Evolutionary conservation across 768 basidiomycete genomes (phyloP), one percentile per base, ranked within the genome.

Genomic region (Boletus rufocinnamomeus): DNA sequence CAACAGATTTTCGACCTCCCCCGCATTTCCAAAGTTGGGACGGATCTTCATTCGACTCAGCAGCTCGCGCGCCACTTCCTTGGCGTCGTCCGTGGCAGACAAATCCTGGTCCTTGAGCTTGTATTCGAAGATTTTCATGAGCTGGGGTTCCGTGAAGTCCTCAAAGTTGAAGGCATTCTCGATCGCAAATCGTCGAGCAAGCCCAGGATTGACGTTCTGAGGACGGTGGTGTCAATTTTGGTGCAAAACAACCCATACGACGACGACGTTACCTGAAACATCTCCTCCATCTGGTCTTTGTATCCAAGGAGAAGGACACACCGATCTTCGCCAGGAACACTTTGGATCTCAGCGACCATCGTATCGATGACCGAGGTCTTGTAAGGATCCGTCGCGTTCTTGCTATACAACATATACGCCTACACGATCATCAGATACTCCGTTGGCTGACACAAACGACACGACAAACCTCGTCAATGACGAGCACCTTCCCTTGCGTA

Each of bases 351-450:
- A 0, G 88, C 87, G 0, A 89, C 87, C 44, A 89, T 82, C 2
- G 88, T 88, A 62, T 89, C 88, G 48, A 89, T 85, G 41, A 89
- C 88, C 1, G 86, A 78, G 6, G 84, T 86, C 64, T 87, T 88
- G 71, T 73, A 89, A 0, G 75, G 69, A 61, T 89, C 85, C 3
- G 62, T 75, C 11, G 53, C 30, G 5, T 65, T 69, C 21, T 74
- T 73, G 34, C 77, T 76, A 56, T 87, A 84, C 27, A 89, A 71
- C 84, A 85, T 86, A 57, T 89, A 89, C 5, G 87, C 87, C 87
- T 88, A 58, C n/a, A 52, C 4, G 25, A 0, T 23, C 43, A 27
- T 54, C 27, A 25, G 60, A 25, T n/a, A n/a, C 19, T 23, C 6
- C 6, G 5, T 51, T 23, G 27, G 23, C 16, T 61, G 68, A 56